phyloP scores from a whole-genome alignment of 257 asterid species.

The Striga asiatica region DNA sequence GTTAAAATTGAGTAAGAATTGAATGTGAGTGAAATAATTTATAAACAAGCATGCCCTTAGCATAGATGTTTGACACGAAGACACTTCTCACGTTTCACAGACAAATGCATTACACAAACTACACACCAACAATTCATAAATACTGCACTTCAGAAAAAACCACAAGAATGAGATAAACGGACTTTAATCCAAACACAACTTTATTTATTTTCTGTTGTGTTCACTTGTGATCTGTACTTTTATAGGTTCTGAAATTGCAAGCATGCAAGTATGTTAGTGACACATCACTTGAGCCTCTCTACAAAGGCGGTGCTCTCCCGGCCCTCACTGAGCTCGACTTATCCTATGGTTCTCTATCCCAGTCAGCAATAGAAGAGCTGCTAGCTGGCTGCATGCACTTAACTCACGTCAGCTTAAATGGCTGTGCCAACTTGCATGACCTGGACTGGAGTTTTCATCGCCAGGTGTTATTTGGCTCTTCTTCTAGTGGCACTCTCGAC shows the following conservation, averaged over 20 bases:
- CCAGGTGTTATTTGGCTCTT: constrained; percentile 15
- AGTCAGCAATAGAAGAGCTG: constrained; percentile 81
- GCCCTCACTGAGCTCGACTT: constrained; percentile 79
- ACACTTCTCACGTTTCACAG: too few relatives aligned
- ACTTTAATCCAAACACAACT: not conserved
- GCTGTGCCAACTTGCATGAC: constrained; percentile 91
- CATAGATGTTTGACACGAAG: too few relatives aligned
- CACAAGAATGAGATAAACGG: too few relatives aligned
- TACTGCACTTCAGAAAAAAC: too few relatives aligned
- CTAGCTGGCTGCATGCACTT: constrained; percentile 79
- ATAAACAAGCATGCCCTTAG: too few relatives aligned
- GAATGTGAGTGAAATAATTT: too few relatives aligned
- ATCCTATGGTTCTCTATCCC: constrained; percentile 88
- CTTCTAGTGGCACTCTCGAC: constrained; percentile 15
- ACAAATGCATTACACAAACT: too few relatives aligned
- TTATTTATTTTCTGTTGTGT: too few relatives aligned
- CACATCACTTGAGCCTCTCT: constrained; percentile 80
- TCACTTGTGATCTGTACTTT: too few relatives aligned
- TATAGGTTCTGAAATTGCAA: too few relatives aligned
- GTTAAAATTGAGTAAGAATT: too few relatives aligned
- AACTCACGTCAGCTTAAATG: constrained; percentile 90
- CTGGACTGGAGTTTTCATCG: constrained; percentile 63
- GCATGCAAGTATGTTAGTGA: constrained; percentile 96
- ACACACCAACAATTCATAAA: too few relatives aligned
- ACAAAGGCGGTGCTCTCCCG: constrained; percentile 81